Evolutionary conservation across 768 basidiomycete species (phyloP).

Genomic region (Boletus reticuloceps): DNA sequence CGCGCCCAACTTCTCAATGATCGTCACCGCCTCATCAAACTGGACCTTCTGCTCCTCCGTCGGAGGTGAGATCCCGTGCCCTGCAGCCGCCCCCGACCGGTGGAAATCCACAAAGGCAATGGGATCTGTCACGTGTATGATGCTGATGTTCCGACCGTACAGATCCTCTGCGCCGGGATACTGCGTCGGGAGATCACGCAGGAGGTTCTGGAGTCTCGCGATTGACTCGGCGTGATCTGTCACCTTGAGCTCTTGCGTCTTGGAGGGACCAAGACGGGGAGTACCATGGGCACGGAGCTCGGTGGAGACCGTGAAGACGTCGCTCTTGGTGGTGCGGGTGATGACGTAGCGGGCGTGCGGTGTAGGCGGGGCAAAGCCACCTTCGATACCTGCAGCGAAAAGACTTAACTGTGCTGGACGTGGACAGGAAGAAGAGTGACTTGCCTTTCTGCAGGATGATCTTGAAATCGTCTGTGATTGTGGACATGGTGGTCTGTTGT

Average conservation of each 20-base stretch:
- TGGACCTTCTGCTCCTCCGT: slow-evolving; percentile 61
- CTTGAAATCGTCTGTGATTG: slow-evolving; percentile 9
- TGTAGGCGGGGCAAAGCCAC: slow-evolving; percentile 72
- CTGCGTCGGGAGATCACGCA: slow-evolving; percentile 44
- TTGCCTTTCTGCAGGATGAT: slow-evolving; percentile 53
- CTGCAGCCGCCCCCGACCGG: slow-evolving; percentile 53
- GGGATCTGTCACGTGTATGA: slow-evolving; percentile 44
- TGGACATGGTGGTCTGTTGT: slow-evolving; percentile 14
- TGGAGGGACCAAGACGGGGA: slow-evolving; percentile 37
- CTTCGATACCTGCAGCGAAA: slow-evolving; percentile 51
- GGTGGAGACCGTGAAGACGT: slow-evolving; percentile 44
- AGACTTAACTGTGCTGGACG: background rate
- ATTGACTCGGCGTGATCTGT: slow-evolving; percentile 5
- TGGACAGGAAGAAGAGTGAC: background rate
- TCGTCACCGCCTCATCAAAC: slow-evolving; percentile 69
- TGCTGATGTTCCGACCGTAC: slow-evolving; percentile 67
- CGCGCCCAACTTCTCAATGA: slow-evolving; percentile 49
- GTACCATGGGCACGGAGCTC: slow-evolving; percentile 50
- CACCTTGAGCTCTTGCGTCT: slow-evolving; percentile 49
- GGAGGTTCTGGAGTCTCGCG: slow-evolving; percentile 49
- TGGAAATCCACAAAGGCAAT: background rate
- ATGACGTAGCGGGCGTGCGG: slow-evolving; percentile 55
- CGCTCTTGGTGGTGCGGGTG: slow-evolving; percentile 35
- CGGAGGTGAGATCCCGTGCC: slow-evolving; percentile 44
- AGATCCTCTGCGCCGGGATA: slow-evolving; percentile 64